A percentile compares a stretch with the other conserved stretches of the same genome.
phyloP scores from a whole-genome alignment of 148 eudicot species.

The Mesembryanthemum crystallinum region DNA sequence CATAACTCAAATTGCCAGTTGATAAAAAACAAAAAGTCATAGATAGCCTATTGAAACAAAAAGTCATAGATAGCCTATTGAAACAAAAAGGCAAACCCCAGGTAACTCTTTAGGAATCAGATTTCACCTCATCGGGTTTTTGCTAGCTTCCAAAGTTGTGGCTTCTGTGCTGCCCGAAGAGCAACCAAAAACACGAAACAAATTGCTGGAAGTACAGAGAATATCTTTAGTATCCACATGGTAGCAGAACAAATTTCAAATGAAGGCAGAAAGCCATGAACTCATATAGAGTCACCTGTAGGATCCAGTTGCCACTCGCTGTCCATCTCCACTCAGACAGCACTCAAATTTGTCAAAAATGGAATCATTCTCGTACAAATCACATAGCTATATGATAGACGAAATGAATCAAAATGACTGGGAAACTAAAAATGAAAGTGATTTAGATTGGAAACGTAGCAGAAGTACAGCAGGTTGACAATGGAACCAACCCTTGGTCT shows the following conservation, averaged over 20 bases:
- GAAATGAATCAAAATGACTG: neutral
- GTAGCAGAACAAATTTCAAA: neutral
- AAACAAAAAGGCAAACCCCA: neutral
- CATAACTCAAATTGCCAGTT: neutral
- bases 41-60: neutral
- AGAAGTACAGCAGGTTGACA: neutral
- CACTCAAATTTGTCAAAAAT: conserved; percentile 48
- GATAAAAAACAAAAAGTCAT: conserved; percentile 2
- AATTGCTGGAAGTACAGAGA: conserved; percentile 34
- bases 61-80: neutral
- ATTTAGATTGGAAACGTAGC: neutral
- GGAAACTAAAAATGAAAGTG: neutral
- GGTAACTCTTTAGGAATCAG: neutral
- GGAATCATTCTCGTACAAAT: conserved; percentile 43
- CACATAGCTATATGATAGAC: conserved; percentile 33
- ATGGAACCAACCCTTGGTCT: conserved; percentile 37
- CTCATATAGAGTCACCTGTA: conserved; percentile 30
- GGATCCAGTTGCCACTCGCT: conserved; percentile 40
- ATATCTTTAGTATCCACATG: conserved; percentile 1
- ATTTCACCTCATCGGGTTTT: conserved; percentile 40
- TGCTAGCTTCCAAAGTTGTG: conserved; percentile 48
- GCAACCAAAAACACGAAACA: conserved; percentile 50
- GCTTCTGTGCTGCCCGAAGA: conserved; percentile 43
- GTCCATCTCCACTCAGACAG: conserved; percentile 45
- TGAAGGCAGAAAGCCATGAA: neutral